Evolutionary conservation across 768 basidiomycete genomes (phyloP), one percentile per base, ranked within the genome.

Genomic region (Infundibulicybe gibba): DNA sequence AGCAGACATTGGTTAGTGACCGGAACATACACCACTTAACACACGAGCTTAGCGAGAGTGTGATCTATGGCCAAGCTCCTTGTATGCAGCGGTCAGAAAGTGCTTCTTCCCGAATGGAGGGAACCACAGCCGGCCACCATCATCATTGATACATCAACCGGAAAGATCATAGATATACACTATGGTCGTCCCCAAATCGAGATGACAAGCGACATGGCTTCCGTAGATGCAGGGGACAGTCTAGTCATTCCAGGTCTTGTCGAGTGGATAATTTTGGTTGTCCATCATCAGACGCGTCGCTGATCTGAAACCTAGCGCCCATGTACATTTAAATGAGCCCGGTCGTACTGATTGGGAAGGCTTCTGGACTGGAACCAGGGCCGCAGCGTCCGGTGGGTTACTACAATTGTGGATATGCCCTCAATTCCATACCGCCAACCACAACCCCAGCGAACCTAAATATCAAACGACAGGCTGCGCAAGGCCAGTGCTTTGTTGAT

Each of bases 361-460:
- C 0, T 95, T 97, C 61, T 80, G 76, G 68, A 90, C 91, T 0
- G 94, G 92, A n/a, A 94, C 94, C 1, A 69, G 74, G 45, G 95
- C 95, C 15, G 95, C 95, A 1, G 81, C 84, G 2, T 87, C 92
- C 1, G 95, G 95, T 16, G 97, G 95, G 82, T 97, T n/a, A 97
- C 94, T 6, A 91, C 92, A 5, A 71, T 98, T 16, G 85, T 97
- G 30, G 97, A 98, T 67, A 99, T 98, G 95, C 97, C 95, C 72
- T 99, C 45, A 97, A 99, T 65, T 95, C 94, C 2, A 90, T 98
- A 45, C 95, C 95, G 1, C 93, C 97, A 0, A 97, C 97, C 0
- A 94, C 92, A 1, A 94, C 91, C 0, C 77, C 92, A 6, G 68
- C 68, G 5, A 83, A 95, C 59, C 74, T 98, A 8, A 66, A 80